Base-by-base conservation (phyloP, 495 filamentous ascomycete species). In the Hyaloscypha variabilis region DNA sequence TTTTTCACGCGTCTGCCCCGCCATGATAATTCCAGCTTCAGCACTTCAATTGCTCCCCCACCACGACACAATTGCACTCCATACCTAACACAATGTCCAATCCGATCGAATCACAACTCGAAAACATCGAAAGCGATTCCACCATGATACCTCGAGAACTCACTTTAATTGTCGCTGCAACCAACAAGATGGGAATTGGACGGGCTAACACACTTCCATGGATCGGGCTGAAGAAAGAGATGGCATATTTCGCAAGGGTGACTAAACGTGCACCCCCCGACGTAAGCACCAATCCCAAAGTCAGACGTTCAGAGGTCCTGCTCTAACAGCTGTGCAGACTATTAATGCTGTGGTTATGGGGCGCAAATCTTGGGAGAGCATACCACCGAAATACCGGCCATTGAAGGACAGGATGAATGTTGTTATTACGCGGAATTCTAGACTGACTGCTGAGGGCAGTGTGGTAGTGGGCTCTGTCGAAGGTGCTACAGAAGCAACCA, bases 341-440 rank as follows among this genome's bases (percentile, higher is more conserved):
- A 51, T 75, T 21, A 99, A 98, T 72, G 91, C 90, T 0, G 89
- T 99, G 26, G 89, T 99, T 71, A 99, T 99, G 94, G 95, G 95
- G 56, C 91, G 95, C 67, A 97, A 95, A 77, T 97, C 95, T 0
- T 99, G 93, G 88, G 90, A 94, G 29, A 90, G 86, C 52, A 92
- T 99, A 4, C 94, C 94, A 2, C 70, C 76, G 0, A 78, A 77
- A 14, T 90, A 93, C 70, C 83, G 93, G n/a, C 95, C 95, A 31
- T 78, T 99, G 14, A 88, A 83, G 54, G 91, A 85, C 26, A 76
- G 95, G 28, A 75, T 90, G 6, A 98, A 92, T 69, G 83, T 97
- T 11, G 87, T 99, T 54, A 74, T 99, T 58, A 89, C 86, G 36
- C 80, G 90, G 10, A 70, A 29, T 0, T 61, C 53, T 19, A 5